phyloP scores from a whole-genome alignment of 768 basidiomycete species.

The Amanita rubescens region DNA sequence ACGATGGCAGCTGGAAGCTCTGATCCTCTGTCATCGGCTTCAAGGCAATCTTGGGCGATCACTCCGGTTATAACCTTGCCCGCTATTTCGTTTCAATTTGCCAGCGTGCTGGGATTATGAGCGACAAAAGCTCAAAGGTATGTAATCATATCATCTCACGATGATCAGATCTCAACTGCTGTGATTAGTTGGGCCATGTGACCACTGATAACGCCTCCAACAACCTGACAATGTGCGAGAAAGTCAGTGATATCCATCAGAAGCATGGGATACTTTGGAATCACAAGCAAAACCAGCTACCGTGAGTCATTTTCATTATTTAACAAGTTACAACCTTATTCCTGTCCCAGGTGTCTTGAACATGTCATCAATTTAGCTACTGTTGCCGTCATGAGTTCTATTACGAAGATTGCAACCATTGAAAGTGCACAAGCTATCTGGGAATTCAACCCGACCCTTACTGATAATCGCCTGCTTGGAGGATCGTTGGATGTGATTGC shows the following conservation, averaged over 20 bases:
- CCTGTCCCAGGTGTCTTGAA: conserved; percentile 18
- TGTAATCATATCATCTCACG: not conserved
- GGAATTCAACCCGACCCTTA: conserved; percentile 22
- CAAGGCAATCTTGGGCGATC: conserved; percentile 13
- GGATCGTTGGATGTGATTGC: conserved; percentile 24
- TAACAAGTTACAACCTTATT: not conserved
- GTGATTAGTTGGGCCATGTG: conserved; percentile 15
- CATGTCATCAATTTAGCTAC: conserved; percentile 23
- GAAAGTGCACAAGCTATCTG: conserved; percentile 24
- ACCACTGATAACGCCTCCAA: conserved; percentile 20
- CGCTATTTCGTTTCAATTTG: conserved; percentile 17
- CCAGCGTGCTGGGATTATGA: conserved; percentile 19
- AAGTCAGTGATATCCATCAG: conserved; percentile 12
- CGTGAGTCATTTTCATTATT: conserved; percentile 12
- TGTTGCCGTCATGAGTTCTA: conserved; percentile 21
- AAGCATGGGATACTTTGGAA: conserved; percentile 10
- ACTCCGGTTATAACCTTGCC: conserved; percentile 21
- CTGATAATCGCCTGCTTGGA: conserved; percentile 18
- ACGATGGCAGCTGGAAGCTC: conserved; percentile 16
- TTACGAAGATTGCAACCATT: conserved; percentile 21
- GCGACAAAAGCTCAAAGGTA: conserved; percentile 16
- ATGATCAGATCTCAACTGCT: not conserved
- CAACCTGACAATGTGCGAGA: conserved; percentile 15
- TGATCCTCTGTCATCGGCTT: conserved; percentile 17
- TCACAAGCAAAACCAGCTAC: conserved; percentile 14